A percentile compares a stretch with the other conserved stretches of the same genome.
Evolutionary conservation across 2,329 filamentous ascomycete genomes (phyloP).

Genomic region (Fusarium veterinarium): DNA sequence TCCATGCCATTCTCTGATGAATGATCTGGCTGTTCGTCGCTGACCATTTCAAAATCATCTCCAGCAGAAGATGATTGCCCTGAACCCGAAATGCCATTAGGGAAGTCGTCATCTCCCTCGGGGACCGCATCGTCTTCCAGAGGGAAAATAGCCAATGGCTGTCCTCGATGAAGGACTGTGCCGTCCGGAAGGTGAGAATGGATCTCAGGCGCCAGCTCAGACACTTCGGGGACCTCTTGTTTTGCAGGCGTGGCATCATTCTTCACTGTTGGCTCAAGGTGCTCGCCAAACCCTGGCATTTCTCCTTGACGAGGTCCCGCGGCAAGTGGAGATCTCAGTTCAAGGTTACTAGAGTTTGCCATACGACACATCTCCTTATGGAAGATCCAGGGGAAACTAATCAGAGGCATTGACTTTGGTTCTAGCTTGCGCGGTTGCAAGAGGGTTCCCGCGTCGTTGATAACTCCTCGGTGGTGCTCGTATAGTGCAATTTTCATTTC

Average conservation of each 20-base stretch:
- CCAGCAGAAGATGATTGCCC: background rate
- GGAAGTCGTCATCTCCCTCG: background rate
- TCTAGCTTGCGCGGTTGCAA: constrained; percentile 37
- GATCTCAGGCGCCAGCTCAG: constrained; percentile 9
- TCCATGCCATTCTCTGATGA: background rate
- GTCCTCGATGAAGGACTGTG: constrained; percentile 33
- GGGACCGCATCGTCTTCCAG: constrained; percentile 1
- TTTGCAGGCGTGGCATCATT: background rate
- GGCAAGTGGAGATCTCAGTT: constrained; percentile 32
- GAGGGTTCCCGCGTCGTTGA: constrained; percentile 49
- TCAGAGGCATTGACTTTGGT: constrained; percentile 75
- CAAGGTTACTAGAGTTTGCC: constrained; percentile 33
- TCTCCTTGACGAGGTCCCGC: constrained; percentile 22
- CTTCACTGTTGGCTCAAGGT: background rate
- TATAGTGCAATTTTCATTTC: constrained; percentile 72
- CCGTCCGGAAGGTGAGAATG: constrained; percentile 34
- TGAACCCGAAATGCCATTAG: background rate
- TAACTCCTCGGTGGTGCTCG: constrained; percentile 51
- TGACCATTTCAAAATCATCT: background rate
- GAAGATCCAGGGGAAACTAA: constrained; percentile 96
- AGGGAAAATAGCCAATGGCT: constrained; percentile 33
- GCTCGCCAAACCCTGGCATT: background rate
- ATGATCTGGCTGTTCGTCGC: background rate
- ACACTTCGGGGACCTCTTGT: background rate
- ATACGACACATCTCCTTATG: constrained; percentile 63